Conservation (phyloP, 176 grass and related monocot species). For the Metroxylon sagu region DNA sequence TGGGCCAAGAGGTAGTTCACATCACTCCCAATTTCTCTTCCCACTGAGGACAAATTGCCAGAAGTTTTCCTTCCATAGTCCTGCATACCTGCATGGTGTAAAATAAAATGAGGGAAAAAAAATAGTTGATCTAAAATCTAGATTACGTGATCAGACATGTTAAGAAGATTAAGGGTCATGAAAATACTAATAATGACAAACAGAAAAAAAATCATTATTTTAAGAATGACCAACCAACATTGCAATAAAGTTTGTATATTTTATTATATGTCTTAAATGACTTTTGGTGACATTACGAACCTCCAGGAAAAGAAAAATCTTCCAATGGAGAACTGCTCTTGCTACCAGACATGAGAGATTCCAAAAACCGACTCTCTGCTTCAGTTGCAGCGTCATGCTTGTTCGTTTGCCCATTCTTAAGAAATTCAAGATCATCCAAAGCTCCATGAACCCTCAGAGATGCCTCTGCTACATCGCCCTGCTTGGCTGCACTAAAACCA, state of each 20-base stretch:
- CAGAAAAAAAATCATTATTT: too few species aligned
- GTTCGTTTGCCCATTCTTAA: slow-evolving; percentile 30
- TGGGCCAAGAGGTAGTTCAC: slow-evolving; percentile 80
- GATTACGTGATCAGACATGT: not conserved
- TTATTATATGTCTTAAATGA: not conserved
- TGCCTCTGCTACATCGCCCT: slow-evolving; percentile 29
- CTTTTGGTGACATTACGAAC: slow-evolving; percentile 28
- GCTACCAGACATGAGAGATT: slow-evolving; percentile 86
- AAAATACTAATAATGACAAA: too few species aligned
- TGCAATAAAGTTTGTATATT: not conserved
- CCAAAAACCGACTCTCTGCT: slow-evolving; percentile 76
- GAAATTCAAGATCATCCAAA: slow-evolving; percentile 38
- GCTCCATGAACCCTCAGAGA: slow-evolving; percentile 29
- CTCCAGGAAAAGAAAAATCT: slow-evolving; percentile 42
- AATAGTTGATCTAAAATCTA: not conserved
- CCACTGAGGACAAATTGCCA: slow-evolving; percentile 25
- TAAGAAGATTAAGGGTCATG: too few species aligned
- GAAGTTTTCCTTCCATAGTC: slow-evolving; percentile 45
- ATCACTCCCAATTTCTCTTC: slow-evolving; percentile 39
- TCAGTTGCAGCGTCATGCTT: slow-evolving; percentile 43
- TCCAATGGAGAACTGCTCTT: slow-evolving; percentile 26
- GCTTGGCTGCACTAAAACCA: slow-evolving; percentile 64
- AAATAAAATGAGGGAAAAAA: slow-evolving; percentile 1
- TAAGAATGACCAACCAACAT: too few species aligned
- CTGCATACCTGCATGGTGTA: slow-evolving; percentile 40